phyloP scores from a whole-genome alignment of 225 moss, liverwort and hornwort species.

The Rhytidiadelphus loreus region DNA sequence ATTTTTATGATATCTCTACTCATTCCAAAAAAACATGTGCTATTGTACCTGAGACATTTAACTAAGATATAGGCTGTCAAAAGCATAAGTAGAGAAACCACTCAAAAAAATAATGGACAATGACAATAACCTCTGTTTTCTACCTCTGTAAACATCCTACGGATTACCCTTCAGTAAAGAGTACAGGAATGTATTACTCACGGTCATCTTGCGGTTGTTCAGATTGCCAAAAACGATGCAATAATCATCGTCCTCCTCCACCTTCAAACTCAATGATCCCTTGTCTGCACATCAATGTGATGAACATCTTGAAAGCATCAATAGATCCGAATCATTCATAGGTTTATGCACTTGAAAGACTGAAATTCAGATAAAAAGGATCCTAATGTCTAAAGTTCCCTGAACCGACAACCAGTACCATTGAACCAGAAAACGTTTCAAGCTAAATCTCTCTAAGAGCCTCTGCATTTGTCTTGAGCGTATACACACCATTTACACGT shows the following conservation, averaged over 20 bases:
- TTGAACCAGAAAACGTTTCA: not conserved
- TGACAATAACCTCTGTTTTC: not conserved
- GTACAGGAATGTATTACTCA: not conserved
- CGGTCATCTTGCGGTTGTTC: slow-evolving; percentile 25
- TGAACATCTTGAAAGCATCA: slow-evolving; percentile 2
- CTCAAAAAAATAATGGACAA: not conserved
- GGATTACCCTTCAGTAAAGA: not conserved
- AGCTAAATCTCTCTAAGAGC: not conserved
- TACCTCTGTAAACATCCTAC: not conserved
- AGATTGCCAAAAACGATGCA: slow-evolving; percentile 41
- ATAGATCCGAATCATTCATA: not conserved
- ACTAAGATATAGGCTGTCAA: not conserved
- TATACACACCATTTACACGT: slow-evolving; percentile 22
- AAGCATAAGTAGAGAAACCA: not conserved
- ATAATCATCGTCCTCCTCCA: slow-evolving; percentile 40
- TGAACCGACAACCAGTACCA: not conserved
- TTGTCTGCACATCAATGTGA: slow-evolving; percentile 18
- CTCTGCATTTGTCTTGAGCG: not conserved
- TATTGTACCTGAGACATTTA: not conserved
- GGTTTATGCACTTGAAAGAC: not conserved
- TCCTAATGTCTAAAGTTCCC: not conserved
- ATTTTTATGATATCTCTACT: not conserved
- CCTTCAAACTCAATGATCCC: slow-evolving; percentile 32
- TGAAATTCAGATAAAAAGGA: not conserved
- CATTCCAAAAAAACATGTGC: not conserved